These are phyloP conservation scores for Mycena maculata DNA, from an alignment of 768 basidiomycete genomes.

Conservation along the genomic window DNA sequence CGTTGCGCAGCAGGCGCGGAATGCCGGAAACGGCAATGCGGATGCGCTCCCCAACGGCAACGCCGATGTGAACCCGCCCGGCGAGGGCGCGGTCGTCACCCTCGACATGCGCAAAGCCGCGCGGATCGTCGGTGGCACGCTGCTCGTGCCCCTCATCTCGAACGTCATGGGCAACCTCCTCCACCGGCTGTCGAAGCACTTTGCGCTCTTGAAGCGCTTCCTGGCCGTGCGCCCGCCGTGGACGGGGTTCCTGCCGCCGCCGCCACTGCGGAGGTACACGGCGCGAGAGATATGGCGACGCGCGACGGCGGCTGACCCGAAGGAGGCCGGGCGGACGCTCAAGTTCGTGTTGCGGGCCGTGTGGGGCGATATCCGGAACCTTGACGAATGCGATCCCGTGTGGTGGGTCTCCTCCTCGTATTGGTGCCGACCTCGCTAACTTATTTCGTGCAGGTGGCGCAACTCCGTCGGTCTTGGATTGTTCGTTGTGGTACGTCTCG, in stretches of 20 bases:
- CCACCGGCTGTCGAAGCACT: slow-evolving; percentile 62
- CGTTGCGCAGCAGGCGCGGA: slow-evolving; percentile 11
- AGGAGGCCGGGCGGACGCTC: slow-evolving; percentile 42
- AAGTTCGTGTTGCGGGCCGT: slow-evolving; percentile 59
- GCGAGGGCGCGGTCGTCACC: slow-evolving; percentile 52
- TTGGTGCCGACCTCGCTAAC: background rate
- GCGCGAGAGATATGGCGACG: slow-evolving; percentile 31
- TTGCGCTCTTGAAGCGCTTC: slow-evolving; percentile 52
- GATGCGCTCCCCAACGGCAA: slow-evolving; percentile 11
- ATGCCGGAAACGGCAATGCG: slow-evolving; percentile 35
- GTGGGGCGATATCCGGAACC: slow-evolving; percentile 68
- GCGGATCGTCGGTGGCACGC: slow-evolving; percentile 74
- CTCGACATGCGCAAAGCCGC: slow-evolving; percentile 72
- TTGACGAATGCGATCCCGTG: slow-evolving; percentile 78
- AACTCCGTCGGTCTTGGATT: slow-evolving; percentile 76
- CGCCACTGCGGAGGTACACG: slow-evolving; percentile 37
- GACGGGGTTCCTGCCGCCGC: slow-evolving; percentile 30
- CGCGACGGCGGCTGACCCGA: slow-evolving; percentile 24
- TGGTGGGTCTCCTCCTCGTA: slow-evolving; percentile 57
- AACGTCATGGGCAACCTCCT: slow-evolving; percentile 73
- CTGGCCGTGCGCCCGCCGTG: slow-evolving; percentile 45
- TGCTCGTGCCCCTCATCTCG: slow-evolving; percentile 75
- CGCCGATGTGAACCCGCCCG: slow-evolving; percentile 35
- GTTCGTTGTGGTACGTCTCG: slow-evolving; percentile 68
- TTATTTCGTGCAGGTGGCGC: slow-evolving; percentile 58